A percentile compares a stretch with the other conserved stretches of the same genome.
Evolutionary conservation across 1,284 basidiomycete genomes (phyloP).

Genomic region (Naganishia sp.): DNA sequence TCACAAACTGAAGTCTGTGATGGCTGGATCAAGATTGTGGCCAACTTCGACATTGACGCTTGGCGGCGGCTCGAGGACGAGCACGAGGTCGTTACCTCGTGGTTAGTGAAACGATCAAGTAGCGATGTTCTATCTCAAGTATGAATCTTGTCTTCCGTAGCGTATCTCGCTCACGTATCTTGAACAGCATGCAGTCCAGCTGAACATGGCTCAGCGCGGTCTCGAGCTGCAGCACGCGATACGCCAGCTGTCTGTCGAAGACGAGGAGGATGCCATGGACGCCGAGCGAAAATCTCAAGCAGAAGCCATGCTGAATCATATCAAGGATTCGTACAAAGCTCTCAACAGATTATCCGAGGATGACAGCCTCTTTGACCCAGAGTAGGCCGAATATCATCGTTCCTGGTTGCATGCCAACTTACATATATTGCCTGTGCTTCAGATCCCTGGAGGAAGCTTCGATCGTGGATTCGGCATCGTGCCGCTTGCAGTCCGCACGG

Average conservation of each 20-base stretch:
- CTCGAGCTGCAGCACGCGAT: slow-evolving; percentile 15
- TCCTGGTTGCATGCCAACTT: neutral
- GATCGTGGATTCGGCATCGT: slow-evolving; percentile 2
- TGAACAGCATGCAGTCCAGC: slow-evolving; percentile 20
- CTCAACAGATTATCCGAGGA: slow-evolving; percentile 66
- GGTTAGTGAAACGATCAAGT: slow-evolving; percentile 14
- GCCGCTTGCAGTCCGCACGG: slow-evolving; percentile 5
- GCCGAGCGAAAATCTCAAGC: neutral
- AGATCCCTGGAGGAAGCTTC: slow-evolving; percentile 23
- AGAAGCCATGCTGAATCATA: slow-evolving; percentile 2
- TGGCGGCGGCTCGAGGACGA: slow-evolving; percentile 6
- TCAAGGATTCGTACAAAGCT: slow-evolving; percentile 38
- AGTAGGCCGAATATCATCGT: slow-evolving; percentile 55
- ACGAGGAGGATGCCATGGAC: neutral
- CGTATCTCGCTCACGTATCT: too few relatives aligned
- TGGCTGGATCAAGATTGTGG: neutral
- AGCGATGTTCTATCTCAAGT: slow-evolving; percentile 14
- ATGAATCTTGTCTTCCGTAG: neutral
- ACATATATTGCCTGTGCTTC: neutral
- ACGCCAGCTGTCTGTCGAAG: neutral
- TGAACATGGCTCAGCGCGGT: slow-evolving; percentile 18
- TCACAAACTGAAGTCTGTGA: neutral
- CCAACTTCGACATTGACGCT: slow-evolving; percentile 11
- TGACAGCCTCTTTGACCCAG: slow-evolving; percentile 71
- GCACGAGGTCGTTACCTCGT: slow-evolving; percentile 2